phyloP scores from a whole-genome alignment of 768 basidiomycete genomes.

The Macrocybe gigantea region DNA sequence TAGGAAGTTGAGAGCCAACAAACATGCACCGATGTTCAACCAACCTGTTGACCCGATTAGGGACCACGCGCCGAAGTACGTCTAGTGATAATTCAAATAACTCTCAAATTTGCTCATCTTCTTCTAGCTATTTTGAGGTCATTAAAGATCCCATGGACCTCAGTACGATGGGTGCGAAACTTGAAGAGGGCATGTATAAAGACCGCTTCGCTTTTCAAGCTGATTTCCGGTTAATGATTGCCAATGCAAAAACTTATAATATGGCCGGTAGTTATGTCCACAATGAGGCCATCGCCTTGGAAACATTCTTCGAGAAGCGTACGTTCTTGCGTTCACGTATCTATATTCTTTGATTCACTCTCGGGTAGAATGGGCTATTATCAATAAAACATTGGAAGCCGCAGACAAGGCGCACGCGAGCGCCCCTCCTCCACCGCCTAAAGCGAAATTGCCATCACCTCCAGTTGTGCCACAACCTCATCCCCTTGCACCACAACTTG shows the following conservation, averaged over 20 bases:
- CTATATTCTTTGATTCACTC: not conserved
- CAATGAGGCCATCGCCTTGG: constrained; percentile 69
- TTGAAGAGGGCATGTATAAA: constrained; percentile 82
- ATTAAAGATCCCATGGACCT: constrained; percentile 96
- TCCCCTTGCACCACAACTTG: constrained; percentile 16
- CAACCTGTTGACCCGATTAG: constrained; percentile 96
- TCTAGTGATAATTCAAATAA: constrained; percentile 6
- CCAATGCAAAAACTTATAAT: constrained; percentile 87
- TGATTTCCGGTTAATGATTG: constrained; percentile 85
- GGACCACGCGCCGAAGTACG: constrained; percentile 83
- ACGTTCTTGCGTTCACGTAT: constrained; percentile 20
- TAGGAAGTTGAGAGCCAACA: constrained; percentile 74
- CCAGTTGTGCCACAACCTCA: constrained; percentile 6
- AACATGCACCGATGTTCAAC: constrained; percentile 68
- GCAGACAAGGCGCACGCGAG: constrained; percentile 44
- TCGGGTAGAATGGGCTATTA: constrained; percentile 74
- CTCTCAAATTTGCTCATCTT: constrained; percentile 7
- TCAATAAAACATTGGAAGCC: constrained; percentile 76
- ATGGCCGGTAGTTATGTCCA: constrained; percentile 62
- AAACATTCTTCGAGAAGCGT: constrained; percentile 85
- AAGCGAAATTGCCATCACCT: constrained; percentile 27
- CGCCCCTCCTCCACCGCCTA: constrained; percentile 19
- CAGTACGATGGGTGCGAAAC: constrained; percentile 79
- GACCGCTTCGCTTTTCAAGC: constrained; percentile 77
- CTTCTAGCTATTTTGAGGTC: constrained; percentile 76